These are phyloP conservation scores for Trichophyton simii DNA, from an alignment of 2,329 filamentous ascomycete species.

Conservation along the genomic window DNA sequence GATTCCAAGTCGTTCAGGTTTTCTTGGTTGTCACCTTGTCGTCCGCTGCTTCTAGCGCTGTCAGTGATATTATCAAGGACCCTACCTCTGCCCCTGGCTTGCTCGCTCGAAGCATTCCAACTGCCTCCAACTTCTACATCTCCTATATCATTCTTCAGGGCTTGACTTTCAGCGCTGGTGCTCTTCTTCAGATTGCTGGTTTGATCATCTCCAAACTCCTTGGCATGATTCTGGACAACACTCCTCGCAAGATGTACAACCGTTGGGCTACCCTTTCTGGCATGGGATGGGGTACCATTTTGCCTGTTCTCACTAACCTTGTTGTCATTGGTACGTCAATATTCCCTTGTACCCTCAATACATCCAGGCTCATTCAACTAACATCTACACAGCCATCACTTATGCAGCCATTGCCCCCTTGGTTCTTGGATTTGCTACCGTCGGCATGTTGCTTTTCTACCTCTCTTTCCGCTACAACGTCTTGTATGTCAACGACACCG, in stretches of 20 bases:
- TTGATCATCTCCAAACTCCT: conserved; percentile 62
- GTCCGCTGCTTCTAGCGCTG: conserved; percentile 63
- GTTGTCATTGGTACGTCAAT: conserved; percentile 56
- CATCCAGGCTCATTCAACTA: conserved; percentile 5
- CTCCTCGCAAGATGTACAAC: conserved; percentile 65
- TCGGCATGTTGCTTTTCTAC: conserved; percentile 71
- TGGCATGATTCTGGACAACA: conserved; percentile 62
- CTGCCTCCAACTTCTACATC: conserved; percentile 85
- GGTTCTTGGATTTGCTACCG: conserved; percentile 66
- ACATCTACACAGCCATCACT: conserved; percentile 49
- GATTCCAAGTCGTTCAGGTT: conserved; percentile 61
- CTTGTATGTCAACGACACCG: conserved; percentile 69
- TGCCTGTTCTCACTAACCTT: conserved; percentile 71
- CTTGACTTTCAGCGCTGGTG: conserved; percentile 60
- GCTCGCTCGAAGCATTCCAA: conserved; percentile 63
- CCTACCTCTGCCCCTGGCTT: conserved; percentile 51
- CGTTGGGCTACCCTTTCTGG: conserved; percentile 63
- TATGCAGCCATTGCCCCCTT: conserved; percentile 81
- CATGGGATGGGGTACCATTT: conserved; percentile 71
- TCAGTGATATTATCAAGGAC: conserved; percentile 48
- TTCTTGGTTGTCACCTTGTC: conserved; percentile 78
- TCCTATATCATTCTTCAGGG: conserved; percentile 92
- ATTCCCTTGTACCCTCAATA: not conserved
- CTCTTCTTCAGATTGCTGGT: conserved; percentile 61
- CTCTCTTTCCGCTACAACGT: conserved; percentile 83